phyloP scores from a whole-genome alignment of 2,329 filamentous ascomycete genomes.

The Sporothrix schenckii region DNA sequence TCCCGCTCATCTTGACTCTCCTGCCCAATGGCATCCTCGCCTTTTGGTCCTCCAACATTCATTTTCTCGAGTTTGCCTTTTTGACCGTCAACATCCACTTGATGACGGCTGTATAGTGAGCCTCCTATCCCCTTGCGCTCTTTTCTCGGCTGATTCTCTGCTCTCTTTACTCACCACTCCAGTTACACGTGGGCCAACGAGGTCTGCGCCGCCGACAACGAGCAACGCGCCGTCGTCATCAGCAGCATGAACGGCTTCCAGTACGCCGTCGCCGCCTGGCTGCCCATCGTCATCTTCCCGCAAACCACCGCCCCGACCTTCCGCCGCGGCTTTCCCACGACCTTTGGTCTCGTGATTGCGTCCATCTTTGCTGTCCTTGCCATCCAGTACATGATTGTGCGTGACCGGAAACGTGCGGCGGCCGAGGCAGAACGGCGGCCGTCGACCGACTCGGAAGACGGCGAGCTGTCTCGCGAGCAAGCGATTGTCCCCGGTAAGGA shows the following conservation, averaged over 20 bases:
- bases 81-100: slow-evolving; percentile 41
- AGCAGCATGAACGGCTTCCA: slow-evolving; percentile 37
- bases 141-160: not conserved
- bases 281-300: slow-evolving; percentile 37
- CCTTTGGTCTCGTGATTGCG: slow-evolving; percentile 18
- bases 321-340: slow-evolving; percentile 24
- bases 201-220: slow-evolving; percentile 37
- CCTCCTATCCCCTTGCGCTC: not conserved
- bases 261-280: slow-evolving; percentile 38
- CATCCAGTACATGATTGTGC: slow-evolving; percentile 23
- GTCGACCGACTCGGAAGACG: slow-evolving; percentile 12
- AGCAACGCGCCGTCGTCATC: slow-evolving; percentile 38
- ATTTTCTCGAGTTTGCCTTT: slow-evolving; percentile 41
- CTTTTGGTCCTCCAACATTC: slow-evolving; percentile 38
- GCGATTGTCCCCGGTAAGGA: slow-evolving; percentile 11
- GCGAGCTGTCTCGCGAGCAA: not conserved
- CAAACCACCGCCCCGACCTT: slow-evolving; percentile 31
- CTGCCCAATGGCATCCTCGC: slow-evolving; percentile 43
- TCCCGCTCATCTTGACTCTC: slow-evolving; percentile 39
- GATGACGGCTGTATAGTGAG: slow-evolving; percentile 45
- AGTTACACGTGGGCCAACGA: slow-evolving; percentile 37
- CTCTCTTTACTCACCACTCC: not conserved
- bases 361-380: slow-evolving; percentile 24
- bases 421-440: not conserved
- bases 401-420: not conserved